These are phyloP conservation scores for Lavandula angustifolia DNA, from an alignment of 257 asterid species.

Conservation along the genomic window DNA sequence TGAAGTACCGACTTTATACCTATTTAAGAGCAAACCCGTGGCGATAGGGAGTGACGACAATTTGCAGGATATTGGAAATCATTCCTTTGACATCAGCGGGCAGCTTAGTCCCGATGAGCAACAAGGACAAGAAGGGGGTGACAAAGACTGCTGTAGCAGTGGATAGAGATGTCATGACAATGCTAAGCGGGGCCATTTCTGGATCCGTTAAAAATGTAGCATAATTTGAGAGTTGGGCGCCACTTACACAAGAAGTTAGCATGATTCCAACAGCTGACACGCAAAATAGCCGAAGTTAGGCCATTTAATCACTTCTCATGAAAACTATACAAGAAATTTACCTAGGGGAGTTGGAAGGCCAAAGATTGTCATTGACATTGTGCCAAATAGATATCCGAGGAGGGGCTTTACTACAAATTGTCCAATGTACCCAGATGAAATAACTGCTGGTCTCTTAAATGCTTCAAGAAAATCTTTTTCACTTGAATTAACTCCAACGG, in stretches of 20 bases:
- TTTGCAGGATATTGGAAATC: constrained; percentile 88
- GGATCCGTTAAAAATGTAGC: constrained; percentile 94
- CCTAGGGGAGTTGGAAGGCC: constrained; percentile 90
- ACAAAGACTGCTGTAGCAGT: constrained; percentile 87
- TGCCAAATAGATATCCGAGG: constrained; percentile 85
- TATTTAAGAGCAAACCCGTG: constrained; percentile 79
- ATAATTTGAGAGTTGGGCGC: constrained; percentile 94
- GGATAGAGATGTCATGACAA: constrained; percentile 95
- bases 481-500: constrained; percentile 95
- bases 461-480: constrained; percentile 95
- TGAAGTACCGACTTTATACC: constrained; percentile 47
- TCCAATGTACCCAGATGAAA: constrained; percentile 75
- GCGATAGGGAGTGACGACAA: constrained; percentile 93
- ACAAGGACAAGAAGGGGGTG: constrained; percentile 78
- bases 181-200: constrained; percentile 93
- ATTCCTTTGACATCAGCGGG: constrained; percentile 96
- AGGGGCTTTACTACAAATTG: constrained; percentile 86
- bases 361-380: constrained; percentile 53
- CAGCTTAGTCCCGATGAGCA: constrained; percentile 80
- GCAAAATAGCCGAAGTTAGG: constrained; percentile 35
- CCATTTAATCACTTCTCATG: constrained; percentile 15
- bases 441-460: constrained; percentile 66
- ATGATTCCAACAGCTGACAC: constrained; percentile 85
- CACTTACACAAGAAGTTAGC: constrained; percentile 94
- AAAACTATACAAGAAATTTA: constrained; percentile 27